phyloP scores from a whole-genome alignment of 495 filamentous ascomycete genomes.

The Aspergillus steynii region DNA sequence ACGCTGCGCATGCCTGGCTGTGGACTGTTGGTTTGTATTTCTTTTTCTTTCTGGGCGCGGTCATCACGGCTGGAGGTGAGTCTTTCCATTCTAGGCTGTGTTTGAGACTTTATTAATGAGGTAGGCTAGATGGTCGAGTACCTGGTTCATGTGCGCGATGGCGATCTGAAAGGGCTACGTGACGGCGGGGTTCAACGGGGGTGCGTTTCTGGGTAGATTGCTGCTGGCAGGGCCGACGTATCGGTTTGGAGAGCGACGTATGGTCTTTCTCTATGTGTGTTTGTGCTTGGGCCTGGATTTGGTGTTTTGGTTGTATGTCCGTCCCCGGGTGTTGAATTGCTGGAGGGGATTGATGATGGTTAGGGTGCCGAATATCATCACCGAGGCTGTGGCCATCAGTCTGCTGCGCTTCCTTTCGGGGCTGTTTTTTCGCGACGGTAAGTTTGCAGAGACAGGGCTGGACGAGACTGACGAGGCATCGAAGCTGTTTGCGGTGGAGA shows the following conservation, averaged over 20 bases:
- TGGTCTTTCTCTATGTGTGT: conserved; percentile 32
- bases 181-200: conserved; percentile 31
- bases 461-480: not conserved
- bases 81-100: too few species aligned
- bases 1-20: not conserved
- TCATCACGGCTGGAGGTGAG: conserved; percentile 32
- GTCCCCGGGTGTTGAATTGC: too few species aligned
- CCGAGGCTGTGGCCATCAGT: conserved; percentile 34
- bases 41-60: conserved; percentile 34
- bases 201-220: conserved; percentile 28
- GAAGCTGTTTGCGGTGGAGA: conserved; percentile 28
- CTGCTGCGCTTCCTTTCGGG: conserved; percentile 32
- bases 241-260: conserved; percentile 30
- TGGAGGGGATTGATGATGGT: too few species aligned
- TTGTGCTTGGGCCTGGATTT: conserved; percentile 32
- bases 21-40: conserved; percentile 34
- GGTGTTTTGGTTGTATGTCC: conserved; percentile 35
- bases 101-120: too few species aligned
- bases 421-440: conserved; percentile 35
- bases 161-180: conserved; percentile 35
- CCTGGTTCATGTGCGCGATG: conserved; percentile 31
- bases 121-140: conserved; percentile 37
- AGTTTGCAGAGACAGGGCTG: not conserved
- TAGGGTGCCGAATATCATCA: conserved; percentile 35
- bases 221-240: conserved; percentile 31